Percentiles rank a stretch among this genome's conserved stretches.
Conservation (phyloP, 345 rosid genomes). For the Ailanthus altissimus region DNA sequence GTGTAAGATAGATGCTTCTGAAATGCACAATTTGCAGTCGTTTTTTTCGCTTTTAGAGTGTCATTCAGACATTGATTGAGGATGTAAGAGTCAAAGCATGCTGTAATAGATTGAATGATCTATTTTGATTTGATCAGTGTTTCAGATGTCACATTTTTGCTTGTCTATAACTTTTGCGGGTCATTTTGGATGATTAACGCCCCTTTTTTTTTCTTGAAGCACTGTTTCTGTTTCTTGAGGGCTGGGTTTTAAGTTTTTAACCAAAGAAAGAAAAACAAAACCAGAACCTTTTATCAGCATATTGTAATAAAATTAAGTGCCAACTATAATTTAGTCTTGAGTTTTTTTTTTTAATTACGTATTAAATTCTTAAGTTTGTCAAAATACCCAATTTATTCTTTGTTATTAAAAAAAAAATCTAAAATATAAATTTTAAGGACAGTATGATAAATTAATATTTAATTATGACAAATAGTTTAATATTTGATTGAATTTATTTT, state of each 20-base stretch:
- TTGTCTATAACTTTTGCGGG: not conserved
- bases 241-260: too few relatives aligned
- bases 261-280: not conserved
- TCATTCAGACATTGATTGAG: constrained; percentile 6
- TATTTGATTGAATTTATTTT: too few relatives aligned
- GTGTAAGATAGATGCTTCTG: not conserved
- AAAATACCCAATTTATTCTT: too few relatives aligned
- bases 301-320: too few relatives aligned
- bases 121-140: not conserved
- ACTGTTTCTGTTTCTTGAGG: not conserved
- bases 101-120: not conserved
- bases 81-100: not conserved
- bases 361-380: too few relatives aligned
- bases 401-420: too few relatives aligned
- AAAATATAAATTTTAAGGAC: too few relatives aligned
- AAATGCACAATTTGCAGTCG: not conserved
- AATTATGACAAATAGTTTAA: too few relatives aligned
- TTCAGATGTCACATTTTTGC: not conserved
- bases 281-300: not conserved
- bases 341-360: too few relatives aligned
- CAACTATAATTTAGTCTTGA: too few relatives aligned
- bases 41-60: not conserved
- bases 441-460: too few relatives aligned
- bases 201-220: not conserved
- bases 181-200: not conserved